phyloP scores from a whole-genome alignment of 1,284 basidiomycete genomes.

The Bondarzewia mesenterica region DNA sequence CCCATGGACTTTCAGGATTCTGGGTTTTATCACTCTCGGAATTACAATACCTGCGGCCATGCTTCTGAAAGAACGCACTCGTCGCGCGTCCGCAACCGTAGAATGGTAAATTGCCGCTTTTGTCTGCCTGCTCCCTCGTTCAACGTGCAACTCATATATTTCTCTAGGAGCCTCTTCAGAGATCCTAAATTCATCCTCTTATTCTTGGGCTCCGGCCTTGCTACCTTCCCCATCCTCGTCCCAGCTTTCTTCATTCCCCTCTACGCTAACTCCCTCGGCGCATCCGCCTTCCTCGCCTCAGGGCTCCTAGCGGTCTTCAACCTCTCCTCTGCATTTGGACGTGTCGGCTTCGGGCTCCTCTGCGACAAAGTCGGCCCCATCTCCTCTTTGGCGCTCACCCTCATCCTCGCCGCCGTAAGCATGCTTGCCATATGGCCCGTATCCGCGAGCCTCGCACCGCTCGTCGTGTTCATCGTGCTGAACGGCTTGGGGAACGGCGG shows the following conservation, averaged over 20 bases:
- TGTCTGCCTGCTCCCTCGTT: neutral
- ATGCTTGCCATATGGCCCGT: constrained; percentile 25
- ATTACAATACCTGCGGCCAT: constrained; percentile 22
- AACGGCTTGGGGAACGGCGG: constrained; percentile 25
- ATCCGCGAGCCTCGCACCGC: constrained; percentile 21
- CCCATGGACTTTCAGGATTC: constrained; percentile 27
- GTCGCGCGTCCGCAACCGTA: constrained; percentile 9
- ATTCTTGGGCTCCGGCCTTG: constrained; percentile 23
- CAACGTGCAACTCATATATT: too few species aligned
- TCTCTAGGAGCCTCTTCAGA: constrained; percentile 24
- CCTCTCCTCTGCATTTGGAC: constrained; percentile 24
- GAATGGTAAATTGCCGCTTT: constrained; percentile 12
- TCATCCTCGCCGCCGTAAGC: constrained; percentile 21
- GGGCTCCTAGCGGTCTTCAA: constrained; percentile 24
- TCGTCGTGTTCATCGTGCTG: constrained; percentile 21
- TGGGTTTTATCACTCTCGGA: constrained; percentile 21
- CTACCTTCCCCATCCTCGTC: constrained; percentile 28
- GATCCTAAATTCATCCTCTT: constrained; percentile 25
- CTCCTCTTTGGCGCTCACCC: constrained; percentile 17
- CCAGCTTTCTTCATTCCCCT: constrained; percentile 28
- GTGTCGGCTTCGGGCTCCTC: constrained; percentile 21
- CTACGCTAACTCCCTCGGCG: constrained; percentile 23
- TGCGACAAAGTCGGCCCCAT: constrained; percentile 25
- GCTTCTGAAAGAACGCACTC: constrained; percentile 22
- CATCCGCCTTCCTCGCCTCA: constrained; percentile 18